Evolutionary conservation across 805 yeast species (phyloP), one percentile per base, ranked within the genome.

Genomic region (Wickerhamiella sergipiensis): DNA sequence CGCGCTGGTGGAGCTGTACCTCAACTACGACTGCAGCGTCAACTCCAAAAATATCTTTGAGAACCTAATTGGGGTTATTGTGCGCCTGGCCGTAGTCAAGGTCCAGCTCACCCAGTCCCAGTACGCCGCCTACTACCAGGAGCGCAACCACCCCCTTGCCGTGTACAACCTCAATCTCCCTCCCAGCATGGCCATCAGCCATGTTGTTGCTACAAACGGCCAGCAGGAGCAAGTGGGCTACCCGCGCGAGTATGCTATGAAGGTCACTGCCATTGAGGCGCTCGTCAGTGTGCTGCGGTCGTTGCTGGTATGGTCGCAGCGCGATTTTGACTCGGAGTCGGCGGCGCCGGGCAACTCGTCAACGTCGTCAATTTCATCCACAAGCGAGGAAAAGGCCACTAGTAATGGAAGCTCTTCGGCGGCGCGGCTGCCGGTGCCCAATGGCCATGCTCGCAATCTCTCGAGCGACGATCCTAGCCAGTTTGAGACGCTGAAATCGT

Each of bases 21-120:
- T 92, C 61, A 92, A 92, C 67, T 94, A 92, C 65, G 99, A 92
- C 66, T 92, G 99, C 71, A 95, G 88, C 64, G 71, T 79, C 31
- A 68, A 77, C 1, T 71, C 75, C 18, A 77, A 81, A 74, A 92
- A 92, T 64, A 73, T 89, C 47, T 86, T 89, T 67, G 98, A 92
- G 67, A 73, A 79, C 48, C 72, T 88, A 43, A 78, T 88, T 49
- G 89, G 87, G 57, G 81, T 83, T 57, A 72, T 92, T 56, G 83
- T 87, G 61, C 53, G 81, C 71, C 64, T 73, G 74, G 81, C 96
- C 0, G 69, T 85, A 38, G 73, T 82, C 0, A 75, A 87, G 52
- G 82, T 84, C 5, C 87, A 80, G 6, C 80, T 83, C 18, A 77
- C 95, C 0, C 75, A 79, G 21, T 71, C 77, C 36, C 95, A 88